Conservation (phyloP, 192 early-diverging fungal genomes). For the Coemansia sp. region DNA sequence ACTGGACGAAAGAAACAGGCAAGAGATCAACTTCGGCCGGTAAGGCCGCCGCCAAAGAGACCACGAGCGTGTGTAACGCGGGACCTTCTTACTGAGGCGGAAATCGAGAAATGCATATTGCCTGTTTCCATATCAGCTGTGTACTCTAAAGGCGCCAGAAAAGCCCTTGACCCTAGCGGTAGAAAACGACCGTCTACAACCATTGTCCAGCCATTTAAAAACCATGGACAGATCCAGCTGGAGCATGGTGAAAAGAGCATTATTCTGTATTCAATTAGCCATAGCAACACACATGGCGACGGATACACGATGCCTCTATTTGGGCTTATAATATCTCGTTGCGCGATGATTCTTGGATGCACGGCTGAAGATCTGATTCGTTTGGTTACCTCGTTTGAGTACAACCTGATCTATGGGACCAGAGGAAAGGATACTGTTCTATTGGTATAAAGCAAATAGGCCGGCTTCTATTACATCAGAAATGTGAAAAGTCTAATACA, state of each 20-base stretch:
- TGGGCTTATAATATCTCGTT: slow-evolving; percentile 41
- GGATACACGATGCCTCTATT: slow-evolving; percentile 42
- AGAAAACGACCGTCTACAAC: slow-evolving; percentile 8
- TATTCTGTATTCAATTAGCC: background rate
- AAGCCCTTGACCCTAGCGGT: background rate
- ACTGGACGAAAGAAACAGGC: background rate
- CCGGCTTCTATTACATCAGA: too few relatives aligned
- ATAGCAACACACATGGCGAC: background rate
- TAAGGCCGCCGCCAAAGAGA: background rate
- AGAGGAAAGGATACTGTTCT: background rate
- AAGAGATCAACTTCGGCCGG: background rate
- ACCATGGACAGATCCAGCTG: slow-evolving; percentile 28
- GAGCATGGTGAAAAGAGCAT: slow-evolving; percentile 29
- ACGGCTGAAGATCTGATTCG: slow-evolving; percentile 13
- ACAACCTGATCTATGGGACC: background rate
- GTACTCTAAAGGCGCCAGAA: background rate
- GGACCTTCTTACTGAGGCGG: background rate
- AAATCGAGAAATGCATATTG: slow-evolving; percentile 9
- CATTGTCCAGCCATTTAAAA: slow-evolving; percentile 26
- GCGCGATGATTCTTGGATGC: slow-evolving; percentile 39
- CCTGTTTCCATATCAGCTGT: slow-evolving; percentile 8
- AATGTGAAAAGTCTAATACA: background rate
- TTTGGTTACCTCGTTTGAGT: slow-evolving; percentile 7
- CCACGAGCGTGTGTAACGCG: too few relatives aligned
- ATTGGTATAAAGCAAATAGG: background rate